Conservation (phyloP, 176 grass and related monocot species). For the Neostapfia colusana region DNA sequence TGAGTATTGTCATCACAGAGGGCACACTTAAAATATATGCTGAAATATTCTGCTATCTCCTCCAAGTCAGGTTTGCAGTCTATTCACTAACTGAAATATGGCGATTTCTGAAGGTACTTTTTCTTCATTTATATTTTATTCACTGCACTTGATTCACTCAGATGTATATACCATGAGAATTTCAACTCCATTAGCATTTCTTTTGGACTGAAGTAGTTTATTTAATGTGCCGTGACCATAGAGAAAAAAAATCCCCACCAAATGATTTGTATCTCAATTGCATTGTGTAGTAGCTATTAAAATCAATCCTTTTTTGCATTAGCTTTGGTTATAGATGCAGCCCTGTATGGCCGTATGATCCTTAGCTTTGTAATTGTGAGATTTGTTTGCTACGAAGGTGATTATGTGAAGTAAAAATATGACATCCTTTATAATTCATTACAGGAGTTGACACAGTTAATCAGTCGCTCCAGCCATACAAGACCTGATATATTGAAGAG, state of each 20-base stretch:
- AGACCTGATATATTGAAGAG: slow-evolving; percentile 52
- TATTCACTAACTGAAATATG: slow-evolving; percentile 80
- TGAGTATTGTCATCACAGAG: slow-evolving; percentile 81
- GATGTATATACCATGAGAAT: slow-evolving; percentile 7
- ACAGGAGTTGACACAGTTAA: slow-evolving; percentile 48
- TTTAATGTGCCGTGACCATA: neutral
- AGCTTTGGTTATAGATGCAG: too few species aligned
- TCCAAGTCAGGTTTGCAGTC: slow-evolving; percentile 78
- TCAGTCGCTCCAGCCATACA: slow-evolving; percentile 38
- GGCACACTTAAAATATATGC: slow-evolving; percentile 86
- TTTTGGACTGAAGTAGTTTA: slow-evolving; percentile 24
- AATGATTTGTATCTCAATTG: slow-evolving; percentile 16
- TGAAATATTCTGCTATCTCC: slow-evolving; percentile 88
- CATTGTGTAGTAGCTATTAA: slow-evolving; percentile 10
- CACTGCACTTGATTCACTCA: slow-evolving; percentile 22
- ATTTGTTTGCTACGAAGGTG: slow-evolving; percentile 26
- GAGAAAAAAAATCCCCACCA: neutral
- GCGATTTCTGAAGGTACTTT: slow-evolving; percentile 72
- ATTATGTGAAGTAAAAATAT: neutral
- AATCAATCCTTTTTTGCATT: neutral
- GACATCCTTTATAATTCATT: slow-evolving; percentile 36
- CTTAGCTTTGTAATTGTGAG: neutral
- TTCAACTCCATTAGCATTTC: slow-evolving; percentile 1
- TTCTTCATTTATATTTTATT: slow-evolving; percentile 32
- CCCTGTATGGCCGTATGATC: neutral